Evolutionary conservation across 78 protist species (phyloP), one percentile per base, ranked within the genome.

Genomic region (Dictyostelium brefeldianum): DNA sequence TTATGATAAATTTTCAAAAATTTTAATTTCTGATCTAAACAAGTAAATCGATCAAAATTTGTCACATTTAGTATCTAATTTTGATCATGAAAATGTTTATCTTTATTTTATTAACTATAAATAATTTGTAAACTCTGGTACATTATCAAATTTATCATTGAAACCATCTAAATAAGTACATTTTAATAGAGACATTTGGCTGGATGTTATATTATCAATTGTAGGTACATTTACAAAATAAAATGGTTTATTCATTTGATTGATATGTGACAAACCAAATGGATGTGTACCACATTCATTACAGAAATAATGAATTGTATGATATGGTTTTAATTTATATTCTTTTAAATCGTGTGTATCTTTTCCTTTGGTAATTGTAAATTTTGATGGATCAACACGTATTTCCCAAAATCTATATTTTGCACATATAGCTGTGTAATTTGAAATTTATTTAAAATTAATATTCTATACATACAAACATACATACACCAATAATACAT

Each of bases 381-480:
- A 25, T 14, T 25, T 1, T 12, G 22, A 18, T 65, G 36, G 47
- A 15, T 65, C 46, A 12, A 65, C 46, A 25, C 36, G 14, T 14
- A 65, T 29, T 29, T 65, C 73, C 73, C 73, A 65, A 27, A 65
- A 65, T 29, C 73, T 65, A 65, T 65, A 65, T 65, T 29, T 29
- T 12, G 15, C 36, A 65, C 73, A 65, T 8, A 65, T 65, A 48
- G 8, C 8, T 48, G 8, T 9, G 5, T 48, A 48, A 9, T 48
- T 48, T 48, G 5, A 48, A 48, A 48, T 48, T 48, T 9, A 48
- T 48, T 48, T 48, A 9, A 9, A n/a, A n/a, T n/a, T n/a, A n/a
- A n/a, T n/a, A n/a, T n/a, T n/a, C n/a, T n/a, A n/a, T n/a, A n/a
- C n/a, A n/a, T n/a, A n/a, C n/a, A n/a, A n/a, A n/a, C n/a, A n/a